Evolutionary conservation across 164 flowering plant species (phyloP), one percentile per base, ranked within the genome.

Genomic region (Annona cherimola): DNA sequence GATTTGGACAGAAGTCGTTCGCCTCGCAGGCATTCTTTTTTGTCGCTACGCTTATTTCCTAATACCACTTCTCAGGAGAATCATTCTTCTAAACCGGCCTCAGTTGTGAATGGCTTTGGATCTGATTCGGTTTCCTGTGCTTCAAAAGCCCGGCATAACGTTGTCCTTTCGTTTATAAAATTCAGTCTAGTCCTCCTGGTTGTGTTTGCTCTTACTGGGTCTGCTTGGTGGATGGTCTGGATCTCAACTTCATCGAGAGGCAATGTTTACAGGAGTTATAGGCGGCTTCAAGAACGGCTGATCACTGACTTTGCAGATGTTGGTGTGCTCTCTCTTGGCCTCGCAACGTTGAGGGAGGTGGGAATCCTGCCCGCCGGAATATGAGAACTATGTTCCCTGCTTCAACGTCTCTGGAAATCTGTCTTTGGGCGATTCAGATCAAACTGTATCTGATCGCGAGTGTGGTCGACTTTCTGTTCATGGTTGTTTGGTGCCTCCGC

Each of bases 201-300:
- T 35, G 64, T 92, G 77, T 82, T 88, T 76, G 96, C 99, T 64
- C 79, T 96, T 73, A 81, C 83, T 71, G 92, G 94, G 42, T 93
- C 98, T 7, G 84, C 92, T 69, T 92, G 91, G 97, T 96, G 98
- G 99, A 85, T 96, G 4, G 69, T 96, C 19, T 84, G 92, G 61
- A 88, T 93, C 67, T 85, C 97, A 6, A 75, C 84, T 1, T 68
- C 84, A 1, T 82, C 98, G 0, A 89, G 94, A 79, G 86, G 84
- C 59, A 80, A 83, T 35, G 82, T 88, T 69, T 76, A 68, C 61
- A 91, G 74, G 75, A 84, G 86, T 67, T 92, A 93, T 75, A 87
- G 96, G 80, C 75, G 89, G 50, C 87, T 96, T 5, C 95, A 91
- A 35, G 90, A 92, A 74, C 95, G 89, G 73, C 84, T 93, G 54